Evolutionary conservation across 1,284 basidiomycete species (phyloP), one percentile per base, ranked within the genome.

Genomic region (Golubevia sp.): DNA sequence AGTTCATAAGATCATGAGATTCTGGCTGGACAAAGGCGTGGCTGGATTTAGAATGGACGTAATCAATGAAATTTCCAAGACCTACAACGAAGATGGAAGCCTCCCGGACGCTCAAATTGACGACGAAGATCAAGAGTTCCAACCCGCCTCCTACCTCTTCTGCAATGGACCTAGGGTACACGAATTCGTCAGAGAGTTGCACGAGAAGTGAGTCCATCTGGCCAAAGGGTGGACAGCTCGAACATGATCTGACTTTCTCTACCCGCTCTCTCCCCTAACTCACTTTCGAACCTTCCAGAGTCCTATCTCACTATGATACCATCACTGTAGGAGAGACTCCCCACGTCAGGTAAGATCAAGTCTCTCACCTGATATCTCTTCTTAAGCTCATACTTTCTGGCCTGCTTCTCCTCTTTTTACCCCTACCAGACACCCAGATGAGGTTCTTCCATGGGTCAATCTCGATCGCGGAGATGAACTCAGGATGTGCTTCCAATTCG

Each of bases 21-120:
- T 91, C 84, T 93, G 91, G 91, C 86, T 90, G 24, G 87, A 90
- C 62, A 86, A 88, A 64, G 91, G 91, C 3, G 89, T 90, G 64
- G 89, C 91, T 65, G 92, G 91, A 1, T 93, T 92, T 83, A 85
- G 90, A 2, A 89, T 90, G 88, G 89, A 90, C 65, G 88, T 88
- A 44, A 90, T 91, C 79, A 90, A 91, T 77, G 73, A 89, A 63
- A 88, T 91, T 34, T 90, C 89, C 20, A 91, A 91, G 30, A 34
- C 30, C 11, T 34, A 34, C 30, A 34, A 34, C 11, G 5, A 3
- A 73, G 86, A 85, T 0, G 84, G 86, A 0, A 89, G 89, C 0
- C 85, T 90, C 1, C 90, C 90, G 0, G 90, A 91, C 70, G 90
- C 89, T 1, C 87, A 88, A 0, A 85, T 91, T 55, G 85, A 84